Evolutionary conservation across 345 rosid species (phyloP).

Genomic region (Eucalyptus cladocalyx): DNA sequence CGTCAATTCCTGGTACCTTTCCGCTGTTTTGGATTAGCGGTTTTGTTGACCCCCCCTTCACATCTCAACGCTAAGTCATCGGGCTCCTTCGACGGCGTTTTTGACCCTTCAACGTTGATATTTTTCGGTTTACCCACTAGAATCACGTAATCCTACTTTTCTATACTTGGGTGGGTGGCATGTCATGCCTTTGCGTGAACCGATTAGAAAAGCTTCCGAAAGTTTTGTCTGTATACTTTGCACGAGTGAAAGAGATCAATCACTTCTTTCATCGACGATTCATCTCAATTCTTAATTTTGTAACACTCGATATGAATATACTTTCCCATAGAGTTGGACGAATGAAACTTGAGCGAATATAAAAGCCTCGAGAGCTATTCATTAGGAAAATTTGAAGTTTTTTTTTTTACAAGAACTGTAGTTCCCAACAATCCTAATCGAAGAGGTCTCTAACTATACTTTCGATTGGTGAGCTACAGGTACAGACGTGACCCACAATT

Average conservation of each 20-base stretch:
- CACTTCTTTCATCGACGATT: neutral
- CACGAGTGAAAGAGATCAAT: neutral
- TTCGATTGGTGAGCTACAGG: neutral
- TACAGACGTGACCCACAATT: neutral
- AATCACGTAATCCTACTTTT: neutral
- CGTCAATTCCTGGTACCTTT: neutral
- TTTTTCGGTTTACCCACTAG: neutral
- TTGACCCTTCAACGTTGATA: neutral
- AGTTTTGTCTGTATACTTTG: rapidly evolving
- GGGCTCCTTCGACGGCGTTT: neutral
- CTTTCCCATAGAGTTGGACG: neutral
- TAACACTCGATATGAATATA: neutral
- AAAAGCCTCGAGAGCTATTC: neutral
- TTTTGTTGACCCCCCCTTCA: neutral
- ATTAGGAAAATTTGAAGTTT: neutral
- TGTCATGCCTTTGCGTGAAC: neutral
- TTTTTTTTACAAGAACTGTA: neutral
- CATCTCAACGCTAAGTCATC: neutral
- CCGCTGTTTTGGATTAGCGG: neutral
- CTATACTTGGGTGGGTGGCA: neutral
- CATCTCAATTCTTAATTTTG: neutral
- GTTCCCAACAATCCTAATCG: neutral
- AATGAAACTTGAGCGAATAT: neutral
- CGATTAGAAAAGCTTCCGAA: neutral
- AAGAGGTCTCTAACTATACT: neutral